Evolutionary conservation across 768 basidiomycete genomes (phyloP).

Genomic region (Podaxis mareebaensis): DNA sequence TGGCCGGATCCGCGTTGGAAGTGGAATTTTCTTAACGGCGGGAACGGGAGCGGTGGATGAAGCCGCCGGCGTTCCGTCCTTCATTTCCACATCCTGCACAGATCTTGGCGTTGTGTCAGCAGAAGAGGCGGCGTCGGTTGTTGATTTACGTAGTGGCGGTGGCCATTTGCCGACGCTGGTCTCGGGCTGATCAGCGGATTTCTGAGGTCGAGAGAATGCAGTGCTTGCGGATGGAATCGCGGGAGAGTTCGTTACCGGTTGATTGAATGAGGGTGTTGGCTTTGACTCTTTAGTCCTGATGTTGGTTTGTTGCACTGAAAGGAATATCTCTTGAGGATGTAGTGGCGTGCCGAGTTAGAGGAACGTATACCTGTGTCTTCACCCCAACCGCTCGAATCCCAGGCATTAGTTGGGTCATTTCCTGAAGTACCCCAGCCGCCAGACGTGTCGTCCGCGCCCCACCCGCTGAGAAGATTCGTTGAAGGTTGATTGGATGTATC

Average conservation of each 20-base stretch:
- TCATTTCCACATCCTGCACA: not conserved
- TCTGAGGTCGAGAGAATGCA: not conserved
- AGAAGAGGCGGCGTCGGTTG: not conserved
- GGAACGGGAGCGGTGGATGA: not conserved
- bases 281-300: not conserved
- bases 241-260: not conserved
- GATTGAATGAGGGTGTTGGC: not conserved
- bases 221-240: not conserved
- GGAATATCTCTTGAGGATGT: not conserved
- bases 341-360: not conserved
- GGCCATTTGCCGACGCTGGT: not conserved
- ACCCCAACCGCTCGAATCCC: not conserved
- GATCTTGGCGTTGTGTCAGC: not conserved
- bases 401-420: not conserved
- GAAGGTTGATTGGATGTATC: not conserved
- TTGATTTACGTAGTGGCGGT: not conserved
- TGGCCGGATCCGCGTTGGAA: constrained; percentile 5
- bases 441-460: not conserved
- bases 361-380: not conserved
- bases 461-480: not conserved
- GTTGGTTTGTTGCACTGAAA: not conserved
- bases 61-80: not conserved
- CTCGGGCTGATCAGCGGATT: not conserved
- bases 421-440: not conserved
- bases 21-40: not conserved